Percentiles rank a stretch among this genome's conserved stretches.
Evolutionary conservation across 805 yeast species (phyloP).

Genomic region (Kazachstania bromeliacearum): DNA sequence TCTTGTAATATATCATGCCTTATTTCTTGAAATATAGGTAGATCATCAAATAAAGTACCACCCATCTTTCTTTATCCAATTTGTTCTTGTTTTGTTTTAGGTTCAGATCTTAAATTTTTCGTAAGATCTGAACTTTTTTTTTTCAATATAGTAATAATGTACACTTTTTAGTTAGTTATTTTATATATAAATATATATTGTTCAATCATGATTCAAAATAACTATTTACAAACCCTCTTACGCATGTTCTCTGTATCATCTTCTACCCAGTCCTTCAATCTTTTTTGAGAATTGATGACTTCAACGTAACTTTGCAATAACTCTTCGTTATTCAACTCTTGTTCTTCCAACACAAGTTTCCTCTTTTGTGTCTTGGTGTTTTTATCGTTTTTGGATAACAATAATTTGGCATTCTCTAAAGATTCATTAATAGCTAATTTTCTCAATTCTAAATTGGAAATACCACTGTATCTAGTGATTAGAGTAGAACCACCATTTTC

Average conservation of each 20-base stretch:
- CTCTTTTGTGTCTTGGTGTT: slow-evolving; percentile 13
- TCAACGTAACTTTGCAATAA: slow-evolving; percentile 15
- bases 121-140: not conserved
- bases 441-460: slow-evolving; percentile 32
- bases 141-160: not conserved
- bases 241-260: slow-evolving; percentile 38
- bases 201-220: not conserved
- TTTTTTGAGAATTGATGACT: slow-evolving; percentile 38
- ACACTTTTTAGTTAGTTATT: not conserved
- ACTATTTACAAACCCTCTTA: slow-evolving; percentile 33
- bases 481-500: slow-evolving; percentile 51
- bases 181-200: not conserved
- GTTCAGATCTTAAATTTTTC: not conserved
- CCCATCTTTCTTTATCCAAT: not conserved
- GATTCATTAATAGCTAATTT: slow-evolving; percentile 7
- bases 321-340: slow-evolving; percentile 33
- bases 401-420: slow-evolving; percentile 7
- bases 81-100: not conserved
- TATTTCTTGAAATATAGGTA: slow-evolving; percentile 3
- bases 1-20: slow-evolving; percentile 2
- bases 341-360: slow-evolving; percentile 35
- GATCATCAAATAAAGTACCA: slow-evolving; percentile 2
- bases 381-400: slow-evolving; percentile 8
- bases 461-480: slow-evolving; percentile 47
- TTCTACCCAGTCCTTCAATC: slow-evolving; percentile 53